Evolutionary conservation across 192 early-diverging fungal genomes (phyloP), one percentile per base, ranked within the genome.

Genomic region (Coemansia sp.): DNA sequence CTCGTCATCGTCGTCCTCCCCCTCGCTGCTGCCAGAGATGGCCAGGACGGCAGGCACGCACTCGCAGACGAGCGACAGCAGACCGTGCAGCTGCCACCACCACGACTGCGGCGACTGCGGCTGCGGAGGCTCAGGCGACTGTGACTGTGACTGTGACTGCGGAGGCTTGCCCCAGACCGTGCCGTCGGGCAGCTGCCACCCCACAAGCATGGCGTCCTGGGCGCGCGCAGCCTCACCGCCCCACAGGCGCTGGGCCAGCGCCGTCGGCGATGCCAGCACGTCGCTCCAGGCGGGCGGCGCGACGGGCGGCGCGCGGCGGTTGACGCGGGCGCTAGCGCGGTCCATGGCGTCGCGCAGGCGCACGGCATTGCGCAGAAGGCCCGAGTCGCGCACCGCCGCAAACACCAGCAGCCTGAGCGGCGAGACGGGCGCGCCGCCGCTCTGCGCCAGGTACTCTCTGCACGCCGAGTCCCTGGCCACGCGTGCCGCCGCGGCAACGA

Each of bases 161-260:
- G 36, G 51, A 24, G 15, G 53, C 3, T 31, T 57, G 11, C 68
- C 77, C 77, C 77, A 79, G 15, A 79, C 77, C 9, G 71, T 64
- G 22, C 70, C 77, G 22, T 79, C 77, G 7, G 77, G 77, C 24
- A 79, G 68, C 60, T 62, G 64, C 77, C 77, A 79, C 6, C 77
- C 77, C n/a, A 59, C 60, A 47, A 79, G 56, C 42, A 71, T 17
- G 46, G 64, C 71, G 14, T 66, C 64, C 35, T 79, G 71, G 0
- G 41, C 27, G 45, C 65, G 40, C 64, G 19, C 40, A 14, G 39
- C 22, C 43, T 45, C 11, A 45, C 49, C 14, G 43, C 51, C 63
- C 77, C 77, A 79, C 14, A 79, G 25, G 22, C 31, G 64, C 45
- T 25, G 58, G 2, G 67, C 67, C 31, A 79, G 27, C 0, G 27